A percentile compares a stretch with the other conserved stretches of the same genome.
phyloP scores from a whole-genome alignment of 805 yeast genomes.

The Metschnikowia gelsemii region DNA sequence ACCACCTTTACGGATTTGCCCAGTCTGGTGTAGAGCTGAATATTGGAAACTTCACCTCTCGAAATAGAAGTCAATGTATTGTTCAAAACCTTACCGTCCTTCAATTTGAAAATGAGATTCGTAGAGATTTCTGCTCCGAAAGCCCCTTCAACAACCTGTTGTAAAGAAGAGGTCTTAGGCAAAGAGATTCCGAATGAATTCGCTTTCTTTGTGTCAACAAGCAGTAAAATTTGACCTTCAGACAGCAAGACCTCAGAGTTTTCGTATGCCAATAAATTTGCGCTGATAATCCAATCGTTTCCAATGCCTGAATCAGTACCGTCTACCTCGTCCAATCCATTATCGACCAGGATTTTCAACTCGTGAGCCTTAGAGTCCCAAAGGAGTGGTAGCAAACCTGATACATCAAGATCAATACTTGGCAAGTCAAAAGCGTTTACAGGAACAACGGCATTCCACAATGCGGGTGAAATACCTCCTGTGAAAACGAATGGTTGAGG shows the following conservation, averaged over 20 bases:
- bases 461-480: conserved; percentile 76
- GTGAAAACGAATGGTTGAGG: conserved; percentile 78
- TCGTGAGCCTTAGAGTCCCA: conserved; percentile 46
- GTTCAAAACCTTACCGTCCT: conserved; percentile 36
- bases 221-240: conserved; percentile 35
- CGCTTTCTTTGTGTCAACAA: conserved; percentile 25
- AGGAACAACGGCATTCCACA: conserved; percentile 82
- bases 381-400: conserved; percentile 66
- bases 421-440: conserved; percentile 71
- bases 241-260: conserved; percentile 37
- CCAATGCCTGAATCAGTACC: conserved; percentile 32
- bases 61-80: conserved; percentile 30
- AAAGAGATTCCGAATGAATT: conserved; percentile 33
- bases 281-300: conserved; percentile 61
- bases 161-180: conserved; percentile 37
- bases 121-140: conserved; percentile 35
- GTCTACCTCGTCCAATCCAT: conserved; percentile 20
- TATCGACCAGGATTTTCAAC: conserved; percentile 23
- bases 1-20: conserved; percentile 43
- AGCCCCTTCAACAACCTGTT: conserved; percentile 39
- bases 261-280: conserved; percentile 56
- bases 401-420: conserved; percentile 66
- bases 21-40: conserved; percentile 35
- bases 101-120: conserved; percentile 36
- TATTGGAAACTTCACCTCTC: conserved; percentile 34